Evolutionary conservation across 2,329 filamentous ascomycete genomes (phyloP).

Genomic region (Aschersonia sp.): DNA sequence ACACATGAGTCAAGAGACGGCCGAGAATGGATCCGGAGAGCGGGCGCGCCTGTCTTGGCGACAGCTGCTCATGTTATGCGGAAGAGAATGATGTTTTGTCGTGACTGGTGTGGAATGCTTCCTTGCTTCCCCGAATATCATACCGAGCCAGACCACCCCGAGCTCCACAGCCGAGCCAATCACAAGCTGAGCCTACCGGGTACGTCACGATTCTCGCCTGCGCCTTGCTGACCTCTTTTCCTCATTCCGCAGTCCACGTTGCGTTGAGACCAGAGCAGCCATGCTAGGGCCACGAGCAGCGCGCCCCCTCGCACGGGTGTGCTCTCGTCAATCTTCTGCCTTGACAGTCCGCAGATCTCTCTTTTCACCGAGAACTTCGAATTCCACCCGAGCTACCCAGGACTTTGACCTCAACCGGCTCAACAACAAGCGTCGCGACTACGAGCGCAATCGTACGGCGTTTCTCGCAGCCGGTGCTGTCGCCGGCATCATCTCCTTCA

Average conservation of each 20-base stretch:
- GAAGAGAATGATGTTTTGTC: too few relatives aligned
- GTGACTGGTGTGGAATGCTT: too few relatives aligned
- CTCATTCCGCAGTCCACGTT: background rate
- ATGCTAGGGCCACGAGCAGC: slow-evolving; percentile 3
- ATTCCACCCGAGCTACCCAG: slow-evolving; percentile 24
- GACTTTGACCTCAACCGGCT: slow-evolving; percentile 35
- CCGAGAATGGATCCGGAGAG: too few relatives aligned
- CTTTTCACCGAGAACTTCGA: slow-evolving; percentile 11
- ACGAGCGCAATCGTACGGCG: slow-evolving; percentile 33
- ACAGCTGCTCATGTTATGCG: too few relatives aligned
- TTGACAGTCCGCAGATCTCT: slow-evolving; percentile 12
- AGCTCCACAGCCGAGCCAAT: too few relatives aligned
- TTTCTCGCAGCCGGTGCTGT: slow-evolving; percentile 37
- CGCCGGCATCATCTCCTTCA: slow-evolving; percentile 32
- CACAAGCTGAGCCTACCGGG: background rate
- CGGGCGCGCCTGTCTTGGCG: too few relatives aligned
- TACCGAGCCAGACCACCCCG: too few relatives aligned
- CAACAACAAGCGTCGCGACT: slow-evolving; percentile 29
- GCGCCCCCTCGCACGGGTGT: slow-evolving; percentile 3
- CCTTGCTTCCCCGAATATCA: too few relatives aligned
- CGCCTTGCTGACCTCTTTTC: background rate
- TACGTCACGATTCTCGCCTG: background rate
- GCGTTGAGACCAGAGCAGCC: background rate
- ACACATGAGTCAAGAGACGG: too few relatives aligned
- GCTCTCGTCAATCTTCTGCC: slow-evolving; percentile 1